These are phyloP conservation scores for Conticribra weissflogii DNA, from an alignment of 108 stramenopile genomes.

Conservation along the genomic window DNA sequence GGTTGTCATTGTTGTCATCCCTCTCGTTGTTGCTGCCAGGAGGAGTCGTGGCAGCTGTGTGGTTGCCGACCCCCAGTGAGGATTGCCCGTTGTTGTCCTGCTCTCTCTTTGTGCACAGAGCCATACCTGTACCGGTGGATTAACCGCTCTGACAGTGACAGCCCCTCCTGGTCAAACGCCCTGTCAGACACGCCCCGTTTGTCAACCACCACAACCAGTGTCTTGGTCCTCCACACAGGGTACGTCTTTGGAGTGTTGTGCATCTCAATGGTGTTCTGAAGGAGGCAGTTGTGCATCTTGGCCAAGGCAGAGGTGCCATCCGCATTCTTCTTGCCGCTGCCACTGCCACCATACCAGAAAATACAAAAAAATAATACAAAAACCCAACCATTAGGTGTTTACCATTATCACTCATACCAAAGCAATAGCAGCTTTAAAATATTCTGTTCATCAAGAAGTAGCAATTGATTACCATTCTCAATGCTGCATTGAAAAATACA, in stretches of 20 bases:
- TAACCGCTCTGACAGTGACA: too few species aligned
- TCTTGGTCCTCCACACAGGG: constrained; percentile 84
- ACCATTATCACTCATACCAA: too few species aligned
- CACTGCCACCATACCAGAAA: too few species aligned
- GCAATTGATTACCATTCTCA: too few species aligned
- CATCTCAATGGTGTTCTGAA: constrained; percentile 76
- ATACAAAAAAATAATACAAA: too few species aligned
- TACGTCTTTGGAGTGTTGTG: constrained; percentile 86
- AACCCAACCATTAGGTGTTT: too few species aligned
- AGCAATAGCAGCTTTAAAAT: too few species aligned
- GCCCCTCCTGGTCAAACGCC: background rate
- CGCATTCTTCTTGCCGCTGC: too few species aligned
- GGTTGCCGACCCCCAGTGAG: constrained; percentile 21
- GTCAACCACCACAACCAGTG: constrained; percentile 77
- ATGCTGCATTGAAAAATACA: too few species aligned
- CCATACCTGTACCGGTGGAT: constrained; percentile 84
- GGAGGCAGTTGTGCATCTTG: constrained; percentile 29
- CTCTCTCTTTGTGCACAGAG: constrained; percentile 21
- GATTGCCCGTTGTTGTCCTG: constrained; percentile 23
- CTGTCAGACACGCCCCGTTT: constrained; percentile 16
- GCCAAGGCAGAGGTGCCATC: constrained; percentile 13
- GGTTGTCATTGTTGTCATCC: constrained; percentile 17
- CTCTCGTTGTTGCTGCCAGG: constrained; percentile 42
- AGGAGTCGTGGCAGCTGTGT: constrained; percentile 44
- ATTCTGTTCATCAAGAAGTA: too few species aligned